Evolutionary conservation across 2,329 filamentous ascomycete species (phyloP).

Genomic region (Daldinia eschscholtzii): DNA sequence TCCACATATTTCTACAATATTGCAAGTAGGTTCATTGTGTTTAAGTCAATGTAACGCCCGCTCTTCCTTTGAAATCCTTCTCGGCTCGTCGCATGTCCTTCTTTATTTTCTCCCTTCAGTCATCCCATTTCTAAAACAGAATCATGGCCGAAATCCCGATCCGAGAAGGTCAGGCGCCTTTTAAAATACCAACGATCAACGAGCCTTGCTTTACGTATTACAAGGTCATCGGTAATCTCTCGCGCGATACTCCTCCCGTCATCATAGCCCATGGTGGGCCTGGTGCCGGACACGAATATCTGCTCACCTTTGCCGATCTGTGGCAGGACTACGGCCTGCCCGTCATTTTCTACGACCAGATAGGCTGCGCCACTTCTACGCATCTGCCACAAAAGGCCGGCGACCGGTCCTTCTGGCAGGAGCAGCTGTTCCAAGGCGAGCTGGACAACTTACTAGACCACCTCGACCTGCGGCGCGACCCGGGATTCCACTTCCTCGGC

Average conservation of each 20-base stretch:
- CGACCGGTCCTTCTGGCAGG: slow-evolving; percentile 1
- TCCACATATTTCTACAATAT: no score
- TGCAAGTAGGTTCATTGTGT: no score
- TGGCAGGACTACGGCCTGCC: background rate
- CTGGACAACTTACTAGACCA: background rate
- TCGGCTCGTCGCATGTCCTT: background rate
- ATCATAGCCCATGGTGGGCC: background rate
- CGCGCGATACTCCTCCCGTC: background rate
- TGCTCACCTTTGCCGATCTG: background rate
- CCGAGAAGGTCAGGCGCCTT: background rate
- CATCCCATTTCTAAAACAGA: background rate
- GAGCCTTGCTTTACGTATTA: background rate
- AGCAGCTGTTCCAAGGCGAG: background rate
- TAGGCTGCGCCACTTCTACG: background rate
- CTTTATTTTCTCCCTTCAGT: background rate
- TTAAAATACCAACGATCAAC: background rate
- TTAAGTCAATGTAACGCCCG: background rate
- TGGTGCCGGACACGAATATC: background rate
- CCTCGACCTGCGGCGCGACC: background rate
- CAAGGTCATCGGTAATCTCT: background rate
- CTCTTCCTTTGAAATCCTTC: background rate
- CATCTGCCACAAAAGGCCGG: background rate
- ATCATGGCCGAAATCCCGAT: background rate
- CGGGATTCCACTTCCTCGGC: background rate
- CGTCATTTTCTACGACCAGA: background rate